phyloP scores from a whole-genome alignment of 2,329 filamentous ascomycete species.

The Ascochyta pisi region DNA sequence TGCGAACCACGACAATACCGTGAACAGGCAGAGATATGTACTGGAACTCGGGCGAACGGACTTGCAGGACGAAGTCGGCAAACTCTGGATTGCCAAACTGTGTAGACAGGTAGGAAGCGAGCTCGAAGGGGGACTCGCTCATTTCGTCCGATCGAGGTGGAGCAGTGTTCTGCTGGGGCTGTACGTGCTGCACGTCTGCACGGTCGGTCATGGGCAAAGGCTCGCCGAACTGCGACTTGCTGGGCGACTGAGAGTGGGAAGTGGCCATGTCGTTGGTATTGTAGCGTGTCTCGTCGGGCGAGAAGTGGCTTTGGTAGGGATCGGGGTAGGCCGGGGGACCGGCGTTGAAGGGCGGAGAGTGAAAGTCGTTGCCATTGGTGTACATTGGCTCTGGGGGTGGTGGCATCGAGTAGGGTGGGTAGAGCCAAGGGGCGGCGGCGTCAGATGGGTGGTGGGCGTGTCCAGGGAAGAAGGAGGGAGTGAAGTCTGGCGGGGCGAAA shows the following conservation, averaged over 20 bases:
- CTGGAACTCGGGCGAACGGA: constrained; percentile 37
- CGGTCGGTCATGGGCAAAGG: constrained; percentile 27
- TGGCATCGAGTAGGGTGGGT: constrained; percentile 38
- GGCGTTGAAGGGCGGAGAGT: constrained; percentile 26
- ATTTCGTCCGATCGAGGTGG: constrained; percentile 23
- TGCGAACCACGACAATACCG: constrained; percentile 45
- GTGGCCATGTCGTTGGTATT: constrained; percentile 35
- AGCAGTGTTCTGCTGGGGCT: constrained; percentile 29
- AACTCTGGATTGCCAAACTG: constrained; percentile 47
- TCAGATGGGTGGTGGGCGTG: constrained; percentile 48
- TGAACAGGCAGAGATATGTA: constrained; percentile 46
- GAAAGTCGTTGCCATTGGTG: constrained; percentile 33
- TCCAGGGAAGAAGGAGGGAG: constrained; percentile 40
- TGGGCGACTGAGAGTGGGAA: constrained; percentile 45
- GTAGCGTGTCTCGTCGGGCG: constrained; percentile 24
- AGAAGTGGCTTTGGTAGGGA: constrained; percentile 28
- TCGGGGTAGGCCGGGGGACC: constrained; percentile 28
- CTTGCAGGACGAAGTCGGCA: constrained; percentile 47
- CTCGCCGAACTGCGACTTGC: constrained; percentile 38
- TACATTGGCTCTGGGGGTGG: constrained; percentile 35
- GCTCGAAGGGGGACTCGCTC: constrained; percentile 38
- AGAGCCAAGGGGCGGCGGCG: constrained; percentile 39
- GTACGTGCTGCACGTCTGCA: constrained; percentile 28
- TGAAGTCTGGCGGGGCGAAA: constrained; percentile 39
- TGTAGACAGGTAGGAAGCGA: constrained; percentile 42